Evolutionary conservation across 768 basidiomycete genomes (phyloP).

Genomic region (Xerocomus brunneocitrinus): DNA sequence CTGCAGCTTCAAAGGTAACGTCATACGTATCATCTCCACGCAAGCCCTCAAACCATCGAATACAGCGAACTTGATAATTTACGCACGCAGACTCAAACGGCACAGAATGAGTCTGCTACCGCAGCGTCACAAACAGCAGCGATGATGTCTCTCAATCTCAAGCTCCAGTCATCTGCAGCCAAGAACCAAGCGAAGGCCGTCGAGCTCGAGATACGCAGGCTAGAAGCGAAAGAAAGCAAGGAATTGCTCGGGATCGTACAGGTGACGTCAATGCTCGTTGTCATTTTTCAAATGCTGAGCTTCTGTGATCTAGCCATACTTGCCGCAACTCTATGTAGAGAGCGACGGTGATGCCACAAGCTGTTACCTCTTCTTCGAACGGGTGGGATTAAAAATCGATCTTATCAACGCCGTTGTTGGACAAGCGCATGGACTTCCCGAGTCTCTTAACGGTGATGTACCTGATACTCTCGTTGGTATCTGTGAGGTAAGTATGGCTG

Average conservation of each 20-base stretch:
- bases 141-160: slow-evolving; percentile 92
- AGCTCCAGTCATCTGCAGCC: slow-evolving; percentile 83
- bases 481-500: slow-evolving; percentile 64
- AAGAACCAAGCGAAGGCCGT: slow-evolving; percentile 89
- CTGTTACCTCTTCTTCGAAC: slow-evolving; percentile 90
- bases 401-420: slow-evolving; percentile 80
- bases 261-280: slow-evolving; percentile 35
- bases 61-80: slow-evolving; percentile 82
- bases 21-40: neutral
- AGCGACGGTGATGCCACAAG: slow-evolving; percentile 84
- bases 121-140: slow-evolving; percentile 87
- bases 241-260: slow-evolving; percentile 83
- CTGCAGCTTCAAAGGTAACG: slow-evolving; percentile 71
- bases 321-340: slow-evolving; percentile 87
- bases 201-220: slow-evolving; percentile 80
- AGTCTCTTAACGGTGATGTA: slow-evolving; percentile 75
- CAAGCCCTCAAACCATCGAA: slow-evolving; percentile 8
- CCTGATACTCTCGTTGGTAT: slow-evolving; percentile 89
- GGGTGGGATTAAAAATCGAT: slow-evolving; percentile 82
- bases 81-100: slow-evolving; percentile 79
- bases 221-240: slow-evolving; percentile 78
- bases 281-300: slow-evolving; percentile 2
- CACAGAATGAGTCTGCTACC: slow-evolving; percentile 75
- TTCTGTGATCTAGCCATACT: slow-evolving; percentile 59
- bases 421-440: slow-evolving; percentile 78